A percentile compares a stretch with the other conserved stretches of the same genome.
phyloP scores from a whole-genome alignment of 306 rosid genomes.

The Hippophae rhamnoides region DNA sequence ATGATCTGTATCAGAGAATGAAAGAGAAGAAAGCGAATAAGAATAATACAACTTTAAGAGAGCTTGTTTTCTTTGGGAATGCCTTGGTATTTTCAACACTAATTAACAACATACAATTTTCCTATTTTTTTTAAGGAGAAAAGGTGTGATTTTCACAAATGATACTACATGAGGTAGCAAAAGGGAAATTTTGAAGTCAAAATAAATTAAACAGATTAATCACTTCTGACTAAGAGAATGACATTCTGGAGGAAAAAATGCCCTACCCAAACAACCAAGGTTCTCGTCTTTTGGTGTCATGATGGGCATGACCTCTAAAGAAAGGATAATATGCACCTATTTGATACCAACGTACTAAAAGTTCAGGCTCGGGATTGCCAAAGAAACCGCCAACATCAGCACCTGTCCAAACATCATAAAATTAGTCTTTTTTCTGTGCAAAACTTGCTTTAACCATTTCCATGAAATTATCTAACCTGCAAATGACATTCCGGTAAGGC shows the following conservation, averaged over 20 bases:
- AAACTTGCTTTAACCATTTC: neutral
- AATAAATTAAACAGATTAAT: neutral
- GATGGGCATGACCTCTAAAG: conserved; percentile 94
- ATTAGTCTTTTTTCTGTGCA: conserved; percentile 2
- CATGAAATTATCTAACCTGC: conserved; percentile 40
- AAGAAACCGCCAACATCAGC: conserved; percentile 97
- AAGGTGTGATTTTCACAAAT: too few relatives aligned
- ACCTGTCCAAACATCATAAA: conserved; percentile 42
- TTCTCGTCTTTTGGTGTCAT: conserved; percentile 93
- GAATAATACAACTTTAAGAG: too few relatives aligned
- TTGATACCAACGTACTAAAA: conserved; percentile 96
- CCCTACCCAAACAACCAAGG: conserved; percentile 99
- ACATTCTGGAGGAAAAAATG: conserved; percentile 2
- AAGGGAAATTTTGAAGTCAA: too few relatives aligned
- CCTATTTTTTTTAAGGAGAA: too few relatives aligned
- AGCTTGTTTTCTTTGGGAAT: too few relatives aligned
- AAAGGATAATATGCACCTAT: conserved; percentile 89
- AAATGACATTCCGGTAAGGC: conserved; percentile 71
- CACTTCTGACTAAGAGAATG: neutral
- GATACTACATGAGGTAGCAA: too few relatives aligned
- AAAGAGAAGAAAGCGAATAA: too few relatives aligned
- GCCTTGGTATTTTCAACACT: too few relatives aligned
- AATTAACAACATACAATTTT: too few relatives aligned
- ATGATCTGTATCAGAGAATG: too few relatives aligned
- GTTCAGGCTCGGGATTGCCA: conserved; percentile 88